Evolutionary conservation across 176 grass and related monocot species (phyloP), one percentile per base, ranked within the genome.

Genomic region (Cocos nucifera): DNA sequence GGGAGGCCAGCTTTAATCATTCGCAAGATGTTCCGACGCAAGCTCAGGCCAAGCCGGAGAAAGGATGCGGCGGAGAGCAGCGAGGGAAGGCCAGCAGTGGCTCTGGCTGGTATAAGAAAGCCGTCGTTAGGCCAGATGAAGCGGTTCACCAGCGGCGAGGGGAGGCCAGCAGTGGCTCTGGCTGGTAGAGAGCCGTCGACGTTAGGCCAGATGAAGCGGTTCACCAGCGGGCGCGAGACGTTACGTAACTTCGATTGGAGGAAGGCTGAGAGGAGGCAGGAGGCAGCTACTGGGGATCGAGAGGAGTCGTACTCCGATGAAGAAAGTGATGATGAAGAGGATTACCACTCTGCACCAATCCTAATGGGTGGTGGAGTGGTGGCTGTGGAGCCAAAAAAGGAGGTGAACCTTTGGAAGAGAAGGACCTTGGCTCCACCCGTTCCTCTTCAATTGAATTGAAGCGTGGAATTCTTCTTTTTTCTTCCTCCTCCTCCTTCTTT

Each of bases 341-440:
- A 89, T n/a, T 77, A 79, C 55, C 70, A 86, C 71, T 98, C 88
- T 2, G 94, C 94, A 19, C 94, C 94, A 22, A 70, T 93, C 15
- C 67, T 83, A 66, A 27, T 89, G 23, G 88, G 35, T 14, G 35
- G 81, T 23, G 88, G 92, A 24, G 48, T 19, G 22, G 78, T 67
- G n/a, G 75, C 57, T 59, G 50, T 54, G 22, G 87, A 92, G 73
- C 76, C 76, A 0, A 81, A 67, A 81, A 98, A 98, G 84, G 94
- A 98, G 84, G 85, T 92, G 15, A 81, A 83, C 74, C 62, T 98
- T 58, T 98, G 94, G 94, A 83, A 79, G 79, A 89, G 94, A 5
- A 89, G 94, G 26, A 83, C 79, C 58, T 73, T 89, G 51, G 62
- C 66, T 44, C 65, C 79, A 15, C 81, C 81, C 23, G 44, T 53